Evolutionary conservation across 768 basidiomycete genomes (phyloP), one percentile per base, ranked within the genome.

Genomic region (Pleurotus djamor): DNA sequence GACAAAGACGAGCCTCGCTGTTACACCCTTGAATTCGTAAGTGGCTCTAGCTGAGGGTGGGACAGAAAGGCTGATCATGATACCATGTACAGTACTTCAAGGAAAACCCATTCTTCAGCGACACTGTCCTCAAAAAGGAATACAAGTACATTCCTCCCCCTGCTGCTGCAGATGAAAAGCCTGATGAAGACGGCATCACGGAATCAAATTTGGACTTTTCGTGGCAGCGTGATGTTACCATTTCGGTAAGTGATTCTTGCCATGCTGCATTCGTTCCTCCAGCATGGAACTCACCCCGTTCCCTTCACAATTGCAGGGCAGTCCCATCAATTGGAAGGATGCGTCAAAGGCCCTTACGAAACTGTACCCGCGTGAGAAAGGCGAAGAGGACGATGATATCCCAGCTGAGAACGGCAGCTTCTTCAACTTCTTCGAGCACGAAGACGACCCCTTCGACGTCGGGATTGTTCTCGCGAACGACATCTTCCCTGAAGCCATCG

Each of bases 1-100:
- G 87, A 96, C 68, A 66, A 80, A 44, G 71, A 73, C 45, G 94
- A 97, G 71, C 86, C 87, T 59, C 77, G 95, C 66, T 88, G 87
- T 68, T 96, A 88, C 76, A 89, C 87, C 52, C 72, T 96, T 58
- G 89, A 95, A 79, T 94, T 97, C 74, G 95, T 96, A 72, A 68
- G 94, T 85, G 57, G 47, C 21, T 55, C 49, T 60, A 56, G 57
- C 17, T 58, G 48, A 12, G 37, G 35, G 33, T 38, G n/a, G 36
- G 51, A 12, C 59, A 44, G 45, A 21, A 28, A 28, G 21, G 21
- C 21, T 28, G 21, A 28, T 41, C 47, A 48, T 14, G 44, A 32
- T 13, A 35, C 36, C 32, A 0, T 52, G 34, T 12, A 51, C 47
- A 94, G 92, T 69, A 89, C 68, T 94, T 94, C 80, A 91, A 89